Base-by-base conservation (phyloP, 805 yeast genomes). In the Myxozyma mucilagina region DNA sequence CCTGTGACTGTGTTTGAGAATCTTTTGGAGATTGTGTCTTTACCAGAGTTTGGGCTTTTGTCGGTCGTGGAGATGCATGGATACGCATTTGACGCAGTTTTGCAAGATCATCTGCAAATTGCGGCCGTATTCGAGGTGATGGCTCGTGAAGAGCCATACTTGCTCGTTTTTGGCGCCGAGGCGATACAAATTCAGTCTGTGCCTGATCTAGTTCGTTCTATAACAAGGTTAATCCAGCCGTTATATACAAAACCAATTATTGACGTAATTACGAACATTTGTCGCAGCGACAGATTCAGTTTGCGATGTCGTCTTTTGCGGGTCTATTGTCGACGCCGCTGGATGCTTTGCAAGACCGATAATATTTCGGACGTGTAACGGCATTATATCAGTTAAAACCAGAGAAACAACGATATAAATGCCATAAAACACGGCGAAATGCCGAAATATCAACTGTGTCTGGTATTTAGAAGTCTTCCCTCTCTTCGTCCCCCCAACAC, bases 111-210 rank as follows among this genome's bases (percentile, higher is more conserved):
- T 48, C 59, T 14, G 59, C 53, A 32, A 55, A 55, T 13, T 47
- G 59, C 20, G 59, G 53, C 7, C 36, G 59, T 47, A 47, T 48
- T 6, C 59, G 47, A 11, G 59, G 59, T 13, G 59, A 48, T 2
- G 57, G 57, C 20, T 47, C 53, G 39, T 56, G 54, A 24, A 34
- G 35, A 38, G 43, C 49, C 24, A 31, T 39, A 32, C 31, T 42
- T 34, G 50, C 50, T 24, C 59, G 55, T 42, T 56, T 56, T 6
- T 49, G 14, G 16, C 59, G 34, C 14, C 47, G 59, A 7, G 39
- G 56, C 7, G 56, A 44, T 3, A 36, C 6, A 4, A 50, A 5
- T 39, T 44, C 39, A 13, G n/a, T 24, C 16, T 9, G 11, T 10
- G 29, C 49, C 49, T 45, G 35, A 7, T 14, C 14, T 14, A 14